Base-by-base conservation (phyloP, 768 basidiomycete genomes). In the Favolaschia claudopus region DNA sequence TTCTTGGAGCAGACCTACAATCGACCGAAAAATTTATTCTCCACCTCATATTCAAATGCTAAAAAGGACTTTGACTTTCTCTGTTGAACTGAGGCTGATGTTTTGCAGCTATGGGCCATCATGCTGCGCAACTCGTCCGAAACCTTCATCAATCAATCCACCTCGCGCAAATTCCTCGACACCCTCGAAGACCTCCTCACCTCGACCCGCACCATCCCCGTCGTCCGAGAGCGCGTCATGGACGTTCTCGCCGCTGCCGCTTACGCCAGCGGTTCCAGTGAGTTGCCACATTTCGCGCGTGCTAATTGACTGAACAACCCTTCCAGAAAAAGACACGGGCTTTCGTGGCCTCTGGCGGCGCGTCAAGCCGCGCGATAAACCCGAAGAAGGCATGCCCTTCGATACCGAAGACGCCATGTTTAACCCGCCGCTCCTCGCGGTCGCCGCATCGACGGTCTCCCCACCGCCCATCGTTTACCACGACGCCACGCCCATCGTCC, bases 161-260 rank as follows among this genome's bases (percentile, higher is more conserved):
- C 84, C 13, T 80, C 87, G 33, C 85, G 86, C 66, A 93, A 93
- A 69, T 93, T 93, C 67, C 71, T 90, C n/a, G 88, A 91, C 45
- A 86, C 84, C 2, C 75, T 95, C 13, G 92, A 93, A 58, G 90
- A 92, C 15, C 80, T 91, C 22, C 72, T 93, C 3, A 75, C 72
- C 1, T 83, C 82, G 0, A 65, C 83, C 1, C 79, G 84, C 34
- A 92, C 92, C 1, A n/a, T n/a, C n/a, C n/a, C n/a, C n/a, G n/a
- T n/a, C 1, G 91, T 93, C 0, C 80, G 86, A 39, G 92, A 94
- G 67, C 82, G 92, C 4, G 67, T 96, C 33, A 74, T 92, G 52
- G 88, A 93, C 62, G 89, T 95, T 0, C 76, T 96, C 4, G 92
- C 88, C 3, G 92, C n/a, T n/a, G n/a, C 94, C 10, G 88, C 89